Evolutionary conservation across 208 protist species (phyloP).

Genomic region (Trypanosoma avium): DNA sequence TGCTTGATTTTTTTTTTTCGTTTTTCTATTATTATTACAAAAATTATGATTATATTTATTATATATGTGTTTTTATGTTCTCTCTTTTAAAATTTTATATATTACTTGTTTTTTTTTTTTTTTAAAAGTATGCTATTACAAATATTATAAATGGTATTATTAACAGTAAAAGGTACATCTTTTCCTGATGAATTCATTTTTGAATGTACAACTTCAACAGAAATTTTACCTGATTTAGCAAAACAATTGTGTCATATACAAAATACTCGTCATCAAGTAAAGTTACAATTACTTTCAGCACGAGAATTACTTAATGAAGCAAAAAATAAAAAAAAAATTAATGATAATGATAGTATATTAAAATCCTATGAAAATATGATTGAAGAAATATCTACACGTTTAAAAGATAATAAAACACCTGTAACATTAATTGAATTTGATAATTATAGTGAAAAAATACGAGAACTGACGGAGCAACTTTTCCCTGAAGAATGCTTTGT

Average conservation of each 20-base stretch:
- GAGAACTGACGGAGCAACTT: slow-evolving; percentile 36
- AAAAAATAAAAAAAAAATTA: neutral
- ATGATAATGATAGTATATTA: neutral
- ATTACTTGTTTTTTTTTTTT: no score
- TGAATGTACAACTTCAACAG: slow-evolving; percentile 35
- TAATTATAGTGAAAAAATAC: slow-evolving; percentile 31
- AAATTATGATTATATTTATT: no score
- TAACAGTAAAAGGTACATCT: slow-evolving; percentile 78
- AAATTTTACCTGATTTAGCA: slow-evolving; percentile 26
- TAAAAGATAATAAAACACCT: slow-evolving; percentile 45
- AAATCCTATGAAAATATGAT: slow-evolving; percentile 16
- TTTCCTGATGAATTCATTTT: slow-evolving; percentile 76
- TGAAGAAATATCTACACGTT: slow-evolving; percentile 27
- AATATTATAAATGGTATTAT: slow-evolving; percentile 78
- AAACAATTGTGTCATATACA: slow-evolving; percentile 50
- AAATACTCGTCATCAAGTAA: slow-evolving; percentile 74
- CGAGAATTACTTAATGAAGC: slow-evolving; percentile 50
- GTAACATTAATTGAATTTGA: slow-evolving; percentile 44
- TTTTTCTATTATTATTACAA: no score
- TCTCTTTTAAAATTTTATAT: no score
- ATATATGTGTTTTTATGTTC: no score
- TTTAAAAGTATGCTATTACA: no score
- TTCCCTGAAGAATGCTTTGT: slow-evolving; percentile 55
- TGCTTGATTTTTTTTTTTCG: no score
- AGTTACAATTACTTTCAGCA: slow-evolving; percentile 61